phyloP scores from a whole-genome alignment of 2,329 filamentous ascomycete species.

The Raffaelea albimanens region DNA sequence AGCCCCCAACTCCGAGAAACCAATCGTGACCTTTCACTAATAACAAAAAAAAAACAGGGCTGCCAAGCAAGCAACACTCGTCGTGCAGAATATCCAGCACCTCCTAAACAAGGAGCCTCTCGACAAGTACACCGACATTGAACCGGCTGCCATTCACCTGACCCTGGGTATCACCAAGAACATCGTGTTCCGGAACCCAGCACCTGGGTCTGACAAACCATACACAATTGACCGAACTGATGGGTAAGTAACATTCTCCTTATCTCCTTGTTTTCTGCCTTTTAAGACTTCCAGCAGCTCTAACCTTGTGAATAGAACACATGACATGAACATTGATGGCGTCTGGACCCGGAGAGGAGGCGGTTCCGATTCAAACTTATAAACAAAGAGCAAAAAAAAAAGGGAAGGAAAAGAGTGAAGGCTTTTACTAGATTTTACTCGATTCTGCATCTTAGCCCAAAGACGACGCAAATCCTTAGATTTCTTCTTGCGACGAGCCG shows the following conservation, averaged over 20 bases:
- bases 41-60: not conserved
- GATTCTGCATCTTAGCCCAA: too few relatives aligned
- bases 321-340: slow-evolving; percentile 8
- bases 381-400: not conserved
- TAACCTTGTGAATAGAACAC: not conserved
- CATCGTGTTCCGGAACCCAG: slow-evolving; percentile 9
- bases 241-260: too few relatives aligned
- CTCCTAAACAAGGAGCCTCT: slow-evolving; percentile 9
- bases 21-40: too few relatives aligned
- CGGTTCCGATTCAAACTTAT: not conserved
- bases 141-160: slow-evolving; percentile 9
- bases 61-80: slow-evolving; percentile 6
- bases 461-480: too few relatives aligned
- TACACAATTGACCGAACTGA: slow-evolving; percentile 1
- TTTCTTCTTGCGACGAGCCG: too few relatives aligned
- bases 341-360: slow-evolving; percentile 7
- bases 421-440: too few relatives aligned
- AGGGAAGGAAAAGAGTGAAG: too few relatives aligned
- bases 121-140: slow-evolving; percentile 3
- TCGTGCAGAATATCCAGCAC: slow-evolving; percentile 9
- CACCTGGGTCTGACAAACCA: not conserved
- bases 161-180: slow-evolving; percentile 10
- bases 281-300: not conserved
- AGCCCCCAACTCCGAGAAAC: too few relatives aligned
- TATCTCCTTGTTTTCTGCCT: not conserved